A percentile compares a stretch with the other conserved stretches of the same genome.
Conservation (phyloP, 371 early-diverging fungal species). For the Mucor sp. region DNA sequence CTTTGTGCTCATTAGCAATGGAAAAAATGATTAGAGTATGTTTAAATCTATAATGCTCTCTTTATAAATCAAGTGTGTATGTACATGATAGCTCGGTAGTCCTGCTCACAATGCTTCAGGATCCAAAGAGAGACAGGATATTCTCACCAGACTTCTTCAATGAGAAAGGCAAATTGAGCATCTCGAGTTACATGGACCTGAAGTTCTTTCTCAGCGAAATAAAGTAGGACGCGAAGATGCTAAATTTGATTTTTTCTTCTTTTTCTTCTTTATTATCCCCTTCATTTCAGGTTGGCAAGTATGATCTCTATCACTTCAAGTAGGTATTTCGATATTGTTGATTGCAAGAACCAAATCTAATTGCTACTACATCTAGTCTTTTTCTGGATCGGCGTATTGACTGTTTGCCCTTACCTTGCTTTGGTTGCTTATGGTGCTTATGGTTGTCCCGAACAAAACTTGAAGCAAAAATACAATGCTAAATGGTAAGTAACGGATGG, state of each 20-base stretch:
- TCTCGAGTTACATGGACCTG: background rate
- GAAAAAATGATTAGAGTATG: background rate
- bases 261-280: background rate
- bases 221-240: background rate
- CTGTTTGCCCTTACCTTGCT: slow-evolving; percentile 48
- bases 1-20: background rate
- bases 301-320: slow-evolving; percentile 2
- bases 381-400: slow-evolving; percentile 47
- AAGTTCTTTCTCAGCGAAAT: slow-evolving; percentile 5
- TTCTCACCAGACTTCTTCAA: background rate
- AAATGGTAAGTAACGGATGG: slow-evolving; percentile 54
- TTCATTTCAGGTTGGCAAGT: background rate
- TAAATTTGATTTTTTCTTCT: background rate
- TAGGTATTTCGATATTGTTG: background rate
- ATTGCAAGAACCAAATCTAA: background rate
- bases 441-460: slow-evolving; percentile 56
- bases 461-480: slow-evolving; percentile 62
- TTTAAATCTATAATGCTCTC: background rate
- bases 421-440: slow-evolving; percentile 52
- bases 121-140: background rate
- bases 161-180: background rate
- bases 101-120: background rate
- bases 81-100: background rate
- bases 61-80: background rate
- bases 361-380: slow-evolving; percentile 28